Base-by-base conservation (phyloP, 2,329 filamentous ascomycete genomes). In the Beauveria varroae region DNA sequence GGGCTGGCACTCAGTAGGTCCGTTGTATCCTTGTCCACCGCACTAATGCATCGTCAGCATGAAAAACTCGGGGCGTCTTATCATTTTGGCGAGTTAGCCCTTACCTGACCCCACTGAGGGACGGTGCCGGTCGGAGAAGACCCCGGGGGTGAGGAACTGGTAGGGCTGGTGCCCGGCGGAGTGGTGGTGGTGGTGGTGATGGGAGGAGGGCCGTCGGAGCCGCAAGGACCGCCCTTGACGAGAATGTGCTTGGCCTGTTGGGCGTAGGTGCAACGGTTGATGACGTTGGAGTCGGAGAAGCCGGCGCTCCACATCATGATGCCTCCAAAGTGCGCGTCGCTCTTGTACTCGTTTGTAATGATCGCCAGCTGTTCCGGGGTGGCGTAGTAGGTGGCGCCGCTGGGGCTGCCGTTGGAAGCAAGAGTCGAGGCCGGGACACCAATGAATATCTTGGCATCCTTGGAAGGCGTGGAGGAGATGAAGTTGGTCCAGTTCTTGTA, bases 301-400 rank as follows among this genome's bases (percentile, higher is more conserved):
- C 73, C 74, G 9, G 75, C 75, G 26, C 70, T 69, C 75, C 75
- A 78, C 71, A 76, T 73, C 75, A 75, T 75, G 61, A 75, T 65
- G 24, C 73, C 73, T 14, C 73, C 72, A 57, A 75, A 74, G 16
- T 69, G 65, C 7, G 67, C 56, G 41, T 72, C 67, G 52, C 43
- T 65, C 64, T 67, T 69, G 60, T 69, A 66, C 22, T 73, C 63
- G 54, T 58, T 65, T 12, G 74, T 67, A 43, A 73, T 70, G 14
- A 62, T 63, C 1, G 71, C 65, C 7, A 75, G 68, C 56, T 71
- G 66, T 1, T 62, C 65, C 5, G 73, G 73, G 1, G 69, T 68
- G 5, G 72, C 68, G 53, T 75, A 76, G 64, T 74, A 75, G 9
- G 67, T 70, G 49, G 67, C 68, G 20, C 72, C 73, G 26, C 57